Evolutionary conservation across 257 asterid genomes (phyloP), one percentile per base, ranked within the genome.

Genomic region (Agastache rugosa): DNA sequence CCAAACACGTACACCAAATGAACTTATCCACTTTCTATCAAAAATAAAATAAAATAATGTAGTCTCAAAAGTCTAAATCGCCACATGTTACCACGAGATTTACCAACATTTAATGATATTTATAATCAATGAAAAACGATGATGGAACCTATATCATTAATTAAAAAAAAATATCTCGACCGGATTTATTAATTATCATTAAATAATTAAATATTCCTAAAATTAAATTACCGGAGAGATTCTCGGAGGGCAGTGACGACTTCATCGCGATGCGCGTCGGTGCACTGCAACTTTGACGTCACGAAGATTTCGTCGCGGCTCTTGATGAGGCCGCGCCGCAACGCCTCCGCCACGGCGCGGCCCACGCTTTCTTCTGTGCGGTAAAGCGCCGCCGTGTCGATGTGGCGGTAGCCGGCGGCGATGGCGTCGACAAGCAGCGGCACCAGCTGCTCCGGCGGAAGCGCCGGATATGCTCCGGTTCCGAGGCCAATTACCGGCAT

Each of bases 371-470:
- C 84, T 67, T 86, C 93, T 0, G 93, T 59, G 29, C 81, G 81
- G 70, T 88, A 86, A 3, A 8, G 0, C 1, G 83, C 20, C 11
- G 91, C 87, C 3, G 93, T 88, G 85, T 88, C 93, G 23, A 88
- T 61, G 76, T 88, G 89, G 64, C 86, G 86, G 79, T 88, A 84
- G 1, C 89, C 91, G 14, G 81, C 77, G 51, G 83, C 77, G 11
- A 86, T 67, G 20, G 88, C 91, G 1, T 83, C 81, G 8, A 82
- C 0, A 1, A 82, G 58, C 27, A 60, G 54, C 3, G 84, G 70
- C 55, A 42, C n/a, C 4, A 86, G 58, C 69, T 84, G 67, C 16
- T 88, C 85, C 19, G 51, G 1, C 54, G 85, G 70, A 20, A 76
- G 89, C 37, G 11, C 0, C 0, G 89, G 67, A 0, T 3, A 2